Evolutionary conservation across 2,329 filamentous ascomycete genomes (phyloP).

Genomic region (Sarocladium oryzae): DNA sequence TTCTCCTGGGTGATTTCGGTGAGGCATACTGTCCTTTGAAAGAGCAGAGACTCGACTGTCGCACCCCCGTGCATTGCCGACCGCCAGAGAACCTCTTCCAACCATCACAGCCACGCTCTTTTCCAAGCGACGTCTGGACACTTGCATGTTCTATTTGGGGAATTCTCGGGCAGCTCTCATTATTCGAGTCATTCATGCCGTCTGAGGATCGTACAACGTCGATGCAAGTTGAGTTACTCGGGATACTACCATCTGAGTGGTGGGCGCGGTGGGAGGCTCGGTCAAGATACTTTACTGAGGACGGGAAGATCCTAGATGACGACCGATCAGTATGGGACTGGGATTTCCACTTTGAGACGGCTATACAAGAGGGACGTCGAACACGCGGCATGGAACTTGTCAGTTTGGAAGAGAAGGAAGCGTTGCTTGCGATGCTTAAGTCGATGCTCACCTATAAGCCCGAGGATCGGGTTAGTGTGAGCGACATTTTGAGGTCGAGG

Average conservation of each 20-base stretch:
- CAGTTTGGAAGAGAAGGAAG: slow-evolving; percentile 1
- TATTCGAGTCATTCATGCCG: slow-evolving; percentile 11
- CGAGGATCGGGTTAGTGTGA: slow-evolving; percentile 6
- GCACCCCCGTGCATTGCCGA: slow-evolving; percentile 20
- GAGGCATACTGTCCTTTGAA: slow-evolving; percentile 22
- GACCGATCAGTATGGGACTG: not conserved
- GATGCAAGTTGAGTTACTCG: slow-evolving; percentile 15
- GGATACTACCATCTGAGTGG: slow-evolving; percentile 14
- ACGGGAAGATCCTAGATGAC: not conserved
- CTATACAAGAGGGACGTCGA: slow-evolving; percentile 4
- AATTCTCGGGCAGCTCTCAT: slow-evolving; percentile 20
- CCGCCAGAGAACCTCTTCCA: slow-evolving; percentile 29
- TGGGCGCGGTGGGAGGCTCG: slow-evolving; percentile 13
- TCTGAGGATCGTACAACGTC: slow-evolving; percentile 11
- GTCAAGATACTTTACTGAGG: too few relatives aligned
- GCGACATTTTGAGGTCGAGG: not conserved
- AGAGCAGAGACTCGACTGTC: slow-evolving; percentile 17
- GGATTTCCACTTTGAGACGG: not conserved
- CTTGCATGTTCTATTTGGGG: slow-evolving; percentile 29
- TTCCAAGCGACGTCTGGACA: slow-evolving; percentile 31
- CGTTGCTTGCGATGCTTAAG: slow-evolving; percentile 9
- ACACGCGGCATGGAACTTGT: slow-evolving; percentile 4
- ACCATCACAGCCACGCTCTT: slow-evolving; percentile 23
- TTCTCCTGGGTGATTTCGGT: slow-evolving; percentile 26
- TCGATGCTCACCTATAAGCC: slow-evolving; percentile 10